These are phyloP conservation scores for Backusella tuberculispora DNA, from an alignment of 192 early-diverging fungal genomes.

Conservation along the genomic window DNA sequence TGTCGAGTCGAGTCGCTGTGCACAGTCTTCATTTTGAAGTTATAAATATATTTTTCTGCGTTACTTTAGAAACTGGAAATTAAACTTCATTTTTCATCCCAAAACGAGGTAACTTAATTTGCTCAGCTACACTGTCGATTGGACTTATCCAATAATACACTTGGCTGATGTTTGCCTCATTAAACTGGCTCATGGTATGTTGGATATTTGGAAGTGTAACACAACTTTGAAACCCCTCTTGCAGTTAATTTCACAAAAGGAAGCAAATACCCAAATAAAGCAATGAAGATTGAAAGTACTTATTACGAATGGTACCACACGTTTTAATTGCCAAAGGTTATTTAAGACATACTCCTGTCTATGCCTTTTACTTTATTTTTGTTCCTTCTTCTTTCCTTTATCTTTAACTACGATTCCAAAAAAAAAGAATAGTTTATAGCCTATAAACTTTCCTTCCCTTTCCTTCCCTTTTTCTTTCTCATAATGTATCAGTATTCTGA, in stretches of 20 bases:
- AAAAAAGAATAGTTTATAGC: not conserved
- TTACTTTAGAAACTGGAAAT: slow-evolving; percentile 1
- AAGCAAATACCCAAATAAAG: slow-evolving; percentile 13
- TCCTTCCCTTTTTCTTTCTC: not conserved
- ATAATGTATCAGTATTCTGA: slow-evolving; percentile 23
- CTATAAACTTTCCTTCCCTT: not conserved
- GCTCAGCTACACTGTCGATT: slow-evolving; percentile 13
- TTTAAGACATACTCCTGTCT: slow-evolving; percentile 6
- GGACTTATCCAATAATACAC: not conserved
- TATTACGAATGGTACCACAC: slow-evolving; percentile 1
- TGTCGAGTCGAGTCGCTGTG: not conserved
- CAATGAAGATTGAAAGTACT: slow-evolving; percentile 11
- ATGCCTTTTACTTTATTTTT: not conserved
- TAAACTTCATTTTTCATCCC: slow-evolving; percentile 10
- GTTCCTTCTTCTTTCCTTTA: not conserved
- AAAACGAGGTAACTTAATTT: slow-evolving; percentile 16
- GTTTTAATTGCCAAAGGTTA: slow-evolving; percentile 12
- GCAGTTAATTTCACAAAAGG: slow-evolving; percentile 16
- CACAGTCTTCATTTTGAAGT: not conserved
- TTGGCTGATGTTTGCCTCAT: not conserved
- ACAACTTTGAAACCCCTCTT: slow-evolving; percentile 11
- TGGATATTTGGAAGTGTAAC: not conserved
- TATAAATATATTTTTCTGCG: not conserved
- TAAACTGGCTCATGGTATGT: slow-evolving; percentile 9
- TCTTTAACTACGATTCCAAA: not conserved